phyloP scores from a whole-genome alignment of 2,329 filamentous ascomycete genomes.

The Curvularia eragrostidis region DNA sequence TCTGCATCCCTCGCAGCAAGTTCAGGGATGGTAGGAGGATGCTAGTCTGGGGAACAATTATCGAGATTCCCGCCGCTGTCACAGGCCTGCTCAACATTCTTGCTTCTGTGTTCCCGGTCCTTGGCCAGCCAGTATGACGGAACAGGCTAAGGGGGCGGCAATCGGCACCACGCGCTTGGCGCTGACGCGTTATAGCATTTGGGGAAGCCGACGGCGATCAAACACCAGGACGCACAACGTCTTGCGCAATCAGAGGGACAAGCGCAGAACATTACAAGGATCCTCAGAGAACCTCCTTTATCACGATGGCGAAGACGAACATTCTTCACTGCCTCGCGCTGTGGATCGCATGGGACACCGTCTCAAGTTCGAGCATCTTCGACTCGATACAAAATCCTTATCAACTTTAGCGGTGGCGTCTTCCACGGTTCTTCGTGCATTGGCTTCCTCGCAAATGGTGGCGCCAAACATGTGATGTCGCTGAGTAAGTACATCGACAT shows the following conservation, averaged over 20 bases:
- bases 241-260: background rate
- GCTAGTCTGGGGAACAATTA: background rate
- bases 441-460: background rate
- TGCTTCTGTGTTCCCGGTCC: constrained; percentile 17
- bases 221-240: background rate
- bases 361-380: background rate
- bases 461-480: background rate
- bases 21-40: background rate
- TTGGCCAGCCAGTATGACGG: constrained; percentile 18
- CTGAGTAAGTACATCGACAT: background rate
- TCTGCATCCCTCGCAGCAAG: constrained; percentile 14
- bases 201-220: constrained; percentile 5
- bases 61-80: constrained; percentile 7
- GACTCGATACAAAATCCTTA: background rate
- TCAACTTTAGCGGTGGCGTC: background rate
- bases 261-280: background rate
- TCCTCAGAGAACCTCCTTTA: background rate
- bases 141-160: constrained; percentile 30
- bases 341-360: background rate
- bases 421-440: background rate
- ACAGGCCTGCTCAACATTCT: constrained; percentile 13
- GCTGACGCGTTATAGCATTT: constrained; percentile 28
- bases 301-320: background rate
- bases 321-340: background rate
- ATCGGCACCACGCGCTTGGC: constrained; percentile 31